Evolutionary conservation across 139 green algal species (phyloP), one percentile per base, ranked within the genome.

Genomic region (Eudorina sp.): DNA sequence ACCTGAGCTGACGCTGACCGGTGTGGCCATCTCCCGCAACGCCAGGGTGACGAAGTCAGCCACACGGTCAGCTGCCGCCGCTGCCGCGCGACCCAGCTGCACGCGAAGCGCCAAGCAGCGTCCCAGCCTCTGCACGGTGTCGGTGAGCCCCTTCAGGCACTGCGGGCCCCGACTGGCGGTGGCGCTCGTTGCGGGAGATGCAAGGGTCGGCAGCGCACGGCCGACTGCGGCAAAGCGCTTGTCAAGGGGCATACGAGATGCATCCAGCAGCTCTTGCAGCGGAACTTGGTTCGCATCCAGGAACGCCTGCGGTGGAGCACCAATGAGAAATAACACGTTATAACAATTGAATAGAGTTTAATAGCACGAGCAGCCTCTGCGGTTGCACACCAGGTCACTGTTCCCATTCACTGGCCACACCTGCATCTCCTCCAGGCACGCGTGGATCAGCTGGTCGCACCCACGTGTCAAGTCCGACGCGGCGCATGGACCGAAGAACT

Each of bases 351-450:
- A n/a, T n/a, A n/a, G n/a, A n/a, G n/a, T n/a, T n/a, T n/a, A n/a
- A n/a, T n/a, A n/a, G n/a, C n/a, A n/a, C n/a, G n/a, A n/a, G n/a
- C n/a, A n/a, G n/a, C n/a, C n/a, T n/a, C n/a, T n/a, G 48, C 48
- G 48, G 11, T 9, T 55, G 48, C 48, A 55, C 48, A 55, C n/a
- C n/a, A n/a, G n/a, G n/a, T n/a, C 48, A 55, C 48, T 38, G 9
- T 48, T 29, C 11, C 36, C 73, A 5, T 53, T 23, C 73, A 41
- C 27, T n/a, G 43, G 13, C 46, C 53, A 5, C 8, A 87, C 81
- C 81, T 87, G 81, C 43, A 87, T 34, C n/a, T 79, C 58, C n/a
- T 79, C n/a, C 43, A 87, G 81, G 81, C 45, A 53, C 8, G n/a
- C 16, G 19, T 53, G 45, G 8, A 87, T 51, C 4, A 79, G 19